Evolutionary conservation across 306 rosid genomes (phyloP).

Genomic region (Trifolium repens): DNA sequence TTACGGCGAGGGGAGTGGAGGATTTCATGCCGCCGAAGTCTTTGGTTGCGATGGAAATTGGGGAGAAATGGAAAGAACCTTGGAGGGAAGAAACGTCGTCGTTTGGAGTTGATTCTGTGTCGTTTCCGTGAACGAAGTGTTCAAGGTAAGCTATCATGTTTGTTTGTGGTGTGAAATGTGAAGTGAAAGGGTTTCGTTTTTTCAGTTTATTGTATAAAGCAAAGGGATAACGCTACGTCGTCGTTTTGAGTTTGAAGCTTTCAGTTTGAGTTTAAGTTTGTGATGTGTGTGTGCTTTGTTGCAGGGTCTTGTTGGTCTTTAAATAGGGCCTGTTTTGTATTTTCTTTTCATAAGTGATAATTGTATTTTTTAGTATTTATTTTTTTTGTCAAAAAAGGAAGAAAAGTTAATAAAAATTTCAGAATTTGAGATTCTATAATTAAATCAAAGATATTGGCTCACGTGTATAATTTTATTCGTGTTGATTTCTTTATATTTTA

Average conservation of each 20-base stretch:
- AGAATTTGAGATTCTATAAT: conserved; percentile 22
- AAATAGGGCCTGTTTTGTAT: conserved; percentile 51
- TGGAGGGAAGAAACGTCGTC: conserved; percentile 56
- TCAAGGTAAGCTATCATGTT: conserved; percentile 85
- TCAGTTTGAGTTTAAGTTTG: neutral
- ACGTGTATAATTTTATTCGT: neutral
- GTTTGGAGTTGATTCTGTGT: conserved; percentile 59
- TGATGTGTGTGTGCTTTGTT: conserved; percentile 9
- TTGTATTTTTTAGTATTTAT: neutral
- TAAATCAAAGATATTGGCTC: neutral
- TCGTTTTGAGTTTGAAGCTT: conserved; percentile 12
- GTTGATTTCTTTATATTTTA: too few species aligned
- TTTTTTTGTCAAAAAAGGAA: conserved; percentile 4
- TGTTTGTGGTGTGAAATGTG: conserved; percentile 10
- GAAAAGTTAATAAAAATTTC: neutral
- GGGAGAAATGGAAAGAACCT: conserved; percentile 45
- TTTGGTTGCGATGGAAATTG: conserved; percentile 50
- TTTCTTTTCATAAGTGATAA: neutral
- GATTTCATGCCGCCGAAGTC: conserved; percentile 89
- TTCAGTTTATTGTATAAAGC: neutral
- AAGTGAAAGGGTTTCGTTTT: neutral
- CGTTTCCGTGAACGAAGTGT: conserved; percentile 68
- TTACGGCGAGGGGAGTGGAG: conserved; percentile 55
- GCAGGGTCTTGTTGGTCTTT: conserved; percentile 41
- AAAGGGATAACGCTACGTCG: neutral